phyloP scores from a whole-genome alignment of 2,329 filamentous ascomycete genomes.

The Decorospora gaudefroyi region DNA sequence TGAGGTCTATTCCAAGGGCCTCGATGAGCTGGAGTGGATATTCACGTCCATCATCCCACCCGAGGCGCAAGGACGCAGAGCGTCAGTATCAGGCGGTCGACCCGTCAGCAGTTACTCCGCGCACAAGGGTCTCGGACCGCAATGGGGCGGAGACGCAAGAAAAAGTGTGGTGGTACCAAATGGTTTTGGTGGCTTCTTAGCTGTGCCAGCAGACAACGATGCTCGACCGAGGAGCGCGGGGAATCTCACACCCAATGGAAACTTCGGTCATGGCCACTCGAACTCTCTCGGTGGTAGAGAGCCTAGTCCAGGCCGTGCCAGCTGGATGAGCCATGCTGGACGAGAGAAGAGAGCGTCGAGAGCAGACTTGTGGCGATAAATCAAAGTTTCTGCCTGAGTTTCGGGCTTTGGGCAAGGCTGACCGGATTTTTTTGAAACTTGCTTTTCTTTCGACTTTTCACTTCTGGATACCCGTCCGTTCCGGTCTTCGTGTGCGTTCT shows the following conservation, averaged over 20 bases:
- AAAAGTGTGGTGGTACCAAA: constrained; percentile 69
- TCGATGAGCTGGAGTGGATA: constrained; percentile 70
- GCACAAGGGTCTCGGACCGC: constrained; percentile 55
- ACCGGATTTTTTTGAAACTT: background rate
- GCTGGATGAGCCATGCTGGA: constrained; percentile 41
- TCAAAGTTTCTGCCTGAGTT: too few relatives aligned
- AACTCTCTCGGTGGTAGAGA: constrained; percentile 31
- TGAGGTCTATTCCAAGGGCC: constrained; percentile 68
- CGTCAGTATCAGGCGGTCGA: constrained; percentile 48
- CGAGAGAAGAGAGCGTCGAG: constrained; percentile 42
- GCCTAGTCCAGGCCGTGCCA: constrained; percentile 31
- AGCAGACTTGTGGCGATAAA: constrained; percentile 45
- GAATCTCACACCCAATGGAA: constrained; percentile 27
- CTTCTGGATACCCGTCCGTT: constrained; percentile 24
- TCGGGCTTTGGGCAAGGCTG: background rate
- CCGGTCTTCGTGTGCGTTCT: constrained; percentile 7
- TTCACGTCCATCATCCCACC: constrained; percentile 63
- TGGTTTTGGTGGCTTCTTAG: constrained; percentile 68
- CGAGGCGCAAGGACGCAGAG: constrained; percentile 51
- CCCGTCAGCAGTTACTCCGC: constrained; percentile 54
- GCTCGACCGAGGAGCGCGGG: constrained; percentile 45
- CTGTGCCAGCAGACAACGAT: constrained; percentile 57
- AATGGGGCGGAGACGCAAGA: constrained; percentile 64
- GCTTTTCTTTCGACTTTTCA: constrained; percentile 16
- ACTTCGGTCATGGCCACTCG: constrained; percentile 34